These are phyloP conservation scores for Cystobasidium slooffiae DNA, from an alignment of 1,284 basidiomycete species.

Conservation along the genomic window DNA sequence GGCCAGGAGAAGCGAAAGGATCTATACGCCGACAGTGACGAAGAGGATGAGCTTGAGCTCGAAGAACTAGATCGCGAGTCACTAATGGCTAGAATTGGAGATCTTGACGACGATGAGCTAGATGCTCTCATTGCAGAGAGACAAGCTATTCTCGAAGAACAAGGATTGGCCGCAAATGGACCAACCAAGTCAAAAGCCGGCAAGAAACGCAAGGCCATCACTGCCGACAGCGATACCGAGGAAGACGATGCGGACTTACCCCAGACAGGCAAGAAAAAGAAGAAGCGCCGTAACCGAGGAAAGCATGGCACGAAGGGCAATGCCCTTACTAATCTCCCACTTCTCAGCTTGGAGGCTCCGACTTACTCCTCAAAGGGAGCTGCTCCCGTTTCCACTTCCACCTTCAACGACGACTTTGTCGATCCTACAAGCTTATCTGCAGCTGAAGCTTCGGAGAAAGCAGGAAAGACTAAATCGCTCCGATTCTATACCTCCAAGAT, in stretches of 20 bases:
- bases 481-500: slow-evolving; percentile 85
- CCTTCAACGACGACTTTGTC: slow-evolving; percentile 64
- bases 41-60: slow-evolving; percentile 59
- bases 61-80: slow-evolving; percentile 64
- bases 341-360: slow-evolving; percentile 28
- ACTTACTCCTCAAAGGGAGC: slow-evolving; percentile 2
- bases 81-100: slow-evolving; percentile 49
- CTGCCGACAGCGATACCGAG: slow-evolving; percentile 11
- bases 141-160: slow-evolving; percentile 25
- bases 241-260: slow-evolving; percentile 24
- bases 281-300: slow-evolving; percentile 51
- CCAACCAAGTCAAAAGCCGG: slow-evolving; percentile 42
- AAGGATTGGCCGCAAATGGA: slow-evolving; percentile 26
- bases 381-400: slow-evolving; percentile 53
- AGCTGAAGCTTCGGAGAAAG: slow-evolving; percentile 80
- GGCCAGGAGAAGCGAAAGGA: slow-evolving; percentile 56
- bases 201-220: slow-evolving; percentile 43
- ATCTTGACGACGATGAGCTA: slow-evolving; percentile 54
- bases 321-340: background rate
- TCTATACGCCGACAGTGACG: slow-evolving; percentile 53
- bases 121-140: slow-evolving; percentile 54
- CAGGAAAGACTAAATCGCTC: slow-evolving; percentile 73
- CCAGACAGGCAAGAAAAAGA: slow-evolving; percentile 50
- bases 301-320: background rate
- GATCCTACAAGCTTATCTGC: slow-evolving; percentile 72